Evolutionary conservation across 306 rosid genomes (phyloP).

Genomic region (Fragaria nilgerrensis): DNA sequence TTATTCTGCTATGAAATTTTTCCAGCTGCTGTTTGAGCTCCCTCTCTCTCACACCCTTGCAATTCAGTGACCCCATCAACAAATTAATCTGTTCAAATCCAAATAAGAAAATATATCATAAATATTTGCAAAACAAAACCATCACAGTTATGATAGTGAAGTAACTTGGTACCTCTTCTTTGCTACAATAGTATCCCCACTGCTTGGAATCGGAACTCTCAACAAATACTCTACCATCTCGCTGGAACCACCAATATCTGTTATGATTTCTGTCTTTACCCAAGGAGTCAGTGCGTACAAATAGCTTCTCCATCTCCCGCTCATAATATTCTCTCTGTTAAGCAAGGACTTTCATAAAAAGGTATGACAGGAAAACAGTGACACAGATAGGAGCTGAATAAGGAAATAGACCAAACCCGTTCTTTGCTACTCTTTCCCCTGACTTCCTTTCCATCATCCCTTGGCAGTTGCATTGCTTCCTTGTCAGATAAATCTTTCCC

Average conservation of each 20-base stretch:
- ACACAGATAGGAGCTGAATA: constrained; percentile 6
- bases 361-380: constrained; percentile 14
- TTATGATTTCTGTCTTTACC: constrained; percentile 76
- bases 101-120: constrained; percentile 13
- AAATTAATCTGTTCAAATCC: constrained; percentile 66
- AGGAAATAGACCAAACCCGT: constrained; percentile 58
- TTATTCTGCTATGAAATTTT: constrained; percentile 48
- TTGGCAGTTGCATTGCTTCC: constrained; percentile 38
- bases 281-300: constrained; percentile 59
- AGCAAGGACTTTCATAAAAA: constrained; percentile 29
- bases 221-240: constrained; percentile 81
- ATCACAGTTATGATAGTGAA: neutral
- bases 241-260: constrained; percentile 96
- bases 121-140: constrained; percentile 11
- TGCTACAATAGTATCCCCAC: constrained; percentile 88
- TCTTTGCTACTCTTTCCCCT: constrained; percentile 50
- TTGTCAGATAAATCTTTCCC: constrained; percentile 48
- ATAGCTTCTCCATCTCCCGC: constrained; percentile 77
- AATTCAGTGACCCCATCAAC: constrained; percentile 78
- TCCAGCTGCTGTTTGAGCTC: constrained; percentile 58
- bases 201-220: constrained; percentile 76
- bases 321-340: constrained; percentile 77
- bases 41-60: constrained; percentile 92
- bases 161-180: constrained; percentile 66
- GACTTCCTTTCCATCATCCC: constrained; percentile 44